A percentile compares a stretch with the other conserved stretches of the same genome.
These are phyloP conservation scores for Monosporozyma servazzii DNA, from an alignment of 805 yeast species.

Conservation along the genomic window DNA sequence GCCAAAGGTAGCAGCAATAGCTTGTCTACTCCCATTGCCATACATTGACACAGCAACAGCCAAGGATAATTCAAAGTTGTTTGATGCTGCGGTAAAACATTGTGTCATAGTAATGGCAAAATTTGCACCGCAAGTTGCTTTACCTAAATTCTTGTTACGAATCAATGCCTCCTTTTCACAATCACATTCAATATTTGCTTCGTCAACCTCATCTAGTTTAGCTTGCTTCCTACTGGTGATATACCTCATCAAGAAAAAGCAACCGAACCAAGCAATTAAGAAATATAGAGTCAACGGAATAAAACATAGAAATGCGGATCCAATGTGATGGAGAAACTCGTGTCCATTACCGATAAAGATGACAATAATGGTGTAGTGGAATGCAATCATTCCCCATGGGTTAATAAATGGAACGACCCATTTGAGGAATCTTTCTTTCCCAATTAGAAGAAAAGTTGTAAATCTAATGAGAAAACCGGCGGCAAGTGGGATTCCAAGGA, in stretches of 20 bases:
- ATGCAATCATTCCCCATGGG: conserved; percentile 45
- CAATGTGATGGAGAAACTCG: conserved; percentile 39
- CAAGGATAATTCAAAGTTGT: conserved; percentile 48
- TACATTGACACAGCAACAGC: conserved; percentile 46
- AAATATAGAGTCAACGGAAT: conserved; percentile 44
- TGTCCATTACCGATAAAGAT: conserved; percentile 45
- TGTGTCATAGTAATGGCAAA: conserved; percentile 40
- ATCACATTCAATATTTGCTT: conserved; percentile 28
- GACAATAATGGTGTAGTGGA: conserved; percentile 43
- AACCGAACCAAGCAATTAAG: conserved; percentile 38
- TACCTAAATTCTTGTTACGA: conserved; percentile 19
- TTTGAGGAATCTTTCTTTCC: conserved; percentile 28
- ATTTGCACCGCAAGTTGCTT: conserved; percentile 30
- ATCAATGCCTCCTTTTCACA: conserved; percentile 29
- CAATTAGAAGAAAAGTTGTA: conserved; percentile 19
- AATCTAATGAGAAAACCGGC: conserved; percentile 38
- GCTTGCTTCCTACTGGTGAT: conserved; percentile 10
- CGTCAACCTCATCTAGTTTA: conserved; percentile 8
- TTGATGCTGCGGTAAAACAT: conserved; percentile 48
- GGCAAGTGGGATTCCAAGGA: conserved; percentile 45
- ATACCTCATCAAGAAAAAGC: conserved; percentile 32
- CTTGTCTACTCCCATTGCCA: conserved; percentile 43
- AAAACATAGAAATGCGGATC: conserved; percentile 41
- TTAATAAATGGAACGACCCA: conserved; percentile 34
- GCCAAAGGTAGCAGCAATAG: conserved; percentile 53